Evolutionary conservation across 768 basidiomycete genomes (phyloP).

Genomic region (Baorangia bicolor): DNA sequence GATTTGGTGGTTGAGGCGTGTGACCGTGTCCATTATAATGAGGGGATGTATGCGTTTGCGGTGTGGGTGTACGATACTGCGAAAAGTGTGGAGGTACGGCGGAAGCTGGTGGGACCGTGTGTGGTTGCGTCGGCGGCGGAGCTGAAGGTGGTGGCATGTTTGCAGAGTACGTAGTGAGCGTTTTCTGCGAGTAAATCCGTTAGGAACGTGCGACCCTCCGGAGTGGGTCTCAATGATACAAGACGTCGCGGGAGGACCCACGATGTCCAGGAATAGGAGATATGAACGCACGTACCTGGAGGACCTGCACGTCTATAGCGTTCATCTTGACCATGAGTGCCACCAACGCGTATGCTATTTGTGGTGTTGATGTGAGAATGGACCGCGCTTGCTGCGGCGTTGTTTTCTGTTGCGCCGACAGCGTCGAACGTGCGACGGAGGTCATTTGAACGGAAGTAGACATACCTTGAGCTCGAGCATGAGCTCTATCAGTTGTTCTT

Average conservation of each 20-base stretch:
- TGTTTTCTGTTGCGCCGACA: constrained; percentile 54
- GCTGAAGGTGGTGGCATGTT: constrained; percentile 18
- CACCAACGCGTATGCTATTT: constrained; percentile 75
- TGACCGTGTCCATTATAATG: constrained; percentile 30
- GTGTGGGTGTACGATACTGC: constrained; percentile 37
- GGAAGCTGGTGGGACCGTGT: constrained; percentile 33
- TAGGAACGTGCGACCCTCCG: neutral
- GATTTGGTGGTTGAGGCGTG: constrained; percentile 26
- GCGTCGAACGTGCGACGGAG: neutral
- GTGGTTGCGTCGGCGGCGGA: constrained; percentile 21
- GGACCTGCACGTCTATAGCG: constrained; percentile 70
- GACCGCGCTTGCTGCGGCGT: constrained; percentile 65
- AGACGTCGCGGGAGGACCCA: neutral
- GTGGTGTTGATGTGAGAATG: constrained; percentile 71
- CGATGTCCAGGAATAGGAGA: neutral
- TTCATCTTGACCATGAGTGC: constrained; percentile 77
- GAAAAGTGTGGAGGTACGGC: constrained; percentile 47
- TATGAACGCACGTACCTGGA: constrained; percentile 50
- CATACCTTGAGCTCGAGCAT: constrained; percentile 67
- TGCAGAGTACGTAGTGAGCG: constrained; percentile 50
- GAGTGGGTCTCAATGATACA: neutral
- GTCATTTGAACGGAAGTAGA: neutral
- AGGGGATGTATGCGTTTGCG: constrained; percentile 31
- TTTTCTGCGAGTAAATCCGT: constrained; percentile 46
- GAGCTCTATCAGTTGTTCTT: constrained; percentile 73